A percentile compares a stretch with the other conserved stretches of the same genome.
Evolutionary conservation across 345 rosid species (phyloP).

Genomic region (Noccaea bulbosa): DNA sequence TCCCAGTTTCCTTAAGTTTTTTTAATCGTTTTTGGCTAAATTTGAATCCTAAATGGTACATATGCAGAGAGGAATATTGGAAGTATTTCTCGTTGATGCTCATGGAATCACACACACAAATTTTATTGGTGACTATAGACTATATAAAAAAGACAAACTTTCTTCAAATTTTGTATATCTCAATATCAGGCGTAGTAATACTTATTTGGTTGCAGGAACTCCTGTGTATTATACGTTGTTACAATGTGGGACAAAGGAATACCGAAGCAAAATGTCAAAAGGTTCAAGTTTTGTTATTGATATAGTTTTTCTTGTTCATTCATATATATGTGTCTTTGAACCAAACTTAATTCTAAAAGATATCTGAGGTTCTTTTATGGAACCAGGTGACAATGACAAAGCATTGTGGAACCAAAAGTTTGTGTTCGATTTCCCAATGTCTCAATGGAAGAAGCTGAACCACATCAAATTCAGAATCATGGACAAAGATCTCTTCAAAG

Average conservation of each 20-base stretch:
- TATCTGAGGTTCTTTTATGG: not conserved
- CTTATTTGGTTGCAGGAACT: slow-evolving; percentile 49
- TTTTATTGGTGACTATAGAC: slow-evolving; percentile 56
- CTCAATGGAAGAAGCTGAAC: slow-evolving; percentile 57
- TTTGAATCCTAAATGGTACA: slow-evolving; percentile 3
- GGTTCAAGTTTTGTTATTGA: slow-evolving; percentile 49
- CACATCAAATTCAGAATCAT: slow-evolving; percentile 70
- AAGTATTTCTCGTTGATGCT: slow-evolving; percentile 82
- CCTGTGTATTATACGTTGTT: slow-evolving; percentile 62
- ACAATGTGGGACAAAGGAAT: slow-evolving; percentile 68
- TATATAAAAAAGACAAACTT: not conserved
- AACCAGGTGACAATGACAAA: slow-evolving; percentile 55
- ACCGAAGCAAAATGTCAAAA: slow-evolving; percentile 67
- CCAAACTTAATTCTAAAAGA: not conserved
- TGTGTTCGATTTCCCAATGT: slow-evolving; percentile 54
- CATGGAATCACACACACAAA: slow-evolving; percentile 74
- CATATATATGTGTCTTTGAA: not conserved
- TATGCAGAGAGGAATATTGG: slow-evolving; percentile 69
- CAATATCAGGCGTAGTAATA: not conserved
- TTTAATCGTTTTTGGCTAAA: not conserved
- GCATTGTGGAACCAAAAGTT: slow-evolving; percentile 91
- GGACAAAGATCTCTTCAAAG: slow-evolving; percentile 59
- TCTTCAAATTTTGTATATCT: not conserved
- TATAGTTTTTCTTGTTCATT: not conserved
- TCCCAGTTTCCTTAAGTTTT: not conserved